Evolutionary conservation across 1,139 yeast genomes (phyloP).

Genomic region (Debaryomycetaceae sp.): DNA sequence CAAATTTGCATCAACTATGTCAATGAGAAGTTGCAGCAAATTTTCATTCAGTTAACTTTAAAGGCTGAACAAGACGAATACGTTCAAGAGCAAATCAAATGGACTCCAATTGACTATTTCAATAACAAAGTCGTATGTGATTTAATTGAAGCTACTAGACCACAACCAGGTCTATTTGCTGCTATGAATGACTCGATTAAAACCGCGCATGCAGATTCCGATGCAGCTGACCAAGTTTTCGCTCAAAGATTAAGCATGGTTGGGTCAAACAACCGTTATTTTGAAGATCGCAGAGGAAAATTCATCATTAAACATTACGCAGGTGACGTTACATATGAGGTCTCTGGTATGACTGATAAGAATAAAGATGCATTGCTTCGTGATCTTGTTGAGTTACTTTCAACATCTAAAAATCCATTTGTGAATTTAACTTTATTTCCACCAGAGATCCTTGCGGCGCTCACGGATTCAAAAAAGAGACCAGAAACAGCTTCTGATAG

Average conservation of each 20-base stretch:
- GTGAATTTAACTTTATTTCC: conserved; percentile 69
- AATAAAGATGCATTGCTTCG: conserved; percentile 92
- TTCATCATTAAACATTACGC: conserved; percentile 95
- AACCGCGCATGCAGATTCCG: conserved; percentile 97
- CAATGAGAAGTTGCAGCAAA: conserved; percentile 95
- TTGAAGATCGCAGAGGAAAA: conserved; percentile 84
- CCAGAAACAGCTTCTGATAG: conserved; percentile 98
- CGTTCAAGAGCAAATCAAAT: conserved; percentile 88
- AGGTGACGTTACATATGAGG: conserved; percentile 95
- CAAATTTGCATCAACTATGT: conserved; percentile 97
- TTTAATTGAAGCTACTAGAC: conserved; percentile 87
- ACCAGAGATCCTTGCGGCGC: conserved; percentile 50
- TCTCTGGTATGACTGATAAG: conserved; percentile 90
- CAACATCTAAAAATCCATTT: conserved; percentile 69
- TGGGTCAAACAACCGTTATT: conserved; percentile 72
- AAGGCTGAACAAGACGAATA: conserved; percentile 98
- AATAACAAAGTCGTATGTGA: conserved; percentile 97
- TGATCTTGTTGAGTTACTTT: conserved; percentile 76
- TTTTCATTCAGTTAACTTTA: conserved; percentile 89
- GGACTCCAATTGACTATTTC: conserved; percentile 98
- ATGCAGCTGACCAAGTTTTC: conserved; percentile 95
- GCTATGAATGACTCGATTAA: conserved; percentile 96
- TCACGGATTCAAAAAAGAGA: conserved; percentile 72
- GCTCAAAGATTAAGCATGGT: conserved; percentile 89
- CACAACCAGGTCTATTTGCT: conserved; percentile 91